Conservation (phyloP, 192 early-diverging fungal species). For the Kickxella alabastrina region DNA sequence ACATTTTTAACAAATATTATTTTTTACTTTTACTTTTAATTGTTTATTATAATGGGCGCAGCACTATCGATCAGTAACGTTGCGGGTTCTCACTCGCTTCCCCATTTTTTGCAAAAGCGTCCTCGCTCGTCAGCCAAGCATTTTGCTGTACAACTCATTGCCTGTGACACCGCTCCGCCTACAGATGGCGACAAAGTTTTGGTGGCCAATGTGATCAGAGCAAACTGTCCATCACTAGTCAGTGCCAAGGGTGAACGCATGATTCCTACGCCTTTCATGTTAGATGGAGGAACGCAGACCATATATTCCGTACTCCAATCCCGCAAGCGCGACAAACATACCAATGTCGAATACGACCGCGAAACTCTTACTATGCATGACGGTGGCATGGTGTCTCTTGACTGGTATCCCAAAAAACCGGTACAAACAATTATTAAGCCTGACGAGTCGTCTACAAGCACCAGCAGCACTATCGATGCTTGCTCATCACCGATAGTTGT, state of each 20-base stretch:
- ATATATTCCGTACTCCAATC: conserved; percentile 1
- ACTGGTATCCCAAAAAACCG: conserved; percentile 15
- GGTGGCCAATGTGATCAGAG: not conserved
- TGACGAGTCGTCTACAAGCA: not conserved
- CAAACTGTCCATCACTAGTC: conserved; percentile 1
- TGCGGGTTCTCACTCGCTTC: not conserved
- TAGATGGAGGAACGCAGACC: conserved; percentile 6
- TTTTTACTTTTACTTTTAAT: not conserved
- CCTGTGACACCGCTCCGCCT: too few species aligned
- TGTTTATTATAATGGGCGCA: not conserved
- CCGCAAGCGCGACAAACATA: conserved; percentile 3
- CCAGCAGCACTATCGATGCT: not conserved
- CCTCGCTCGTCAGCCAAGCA: not conserved
- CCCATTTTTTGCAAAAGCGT: not conserved
- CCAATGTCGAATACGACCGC: conserved; percentile 10
- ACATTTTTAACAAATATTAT: not conserved
- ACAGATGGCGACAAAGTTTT: not conserved
- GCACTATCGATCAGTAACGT: not conserved
- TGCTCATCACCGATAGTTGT: conserved; percentile 3
- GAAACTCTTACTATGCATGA: conserved; percentile 5
- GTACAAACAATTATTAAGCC: not conserved
- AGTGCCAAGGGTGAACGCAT: not conserved
- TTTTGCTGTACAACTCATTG: too few species aligned
- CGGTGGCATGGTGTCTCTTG: conserved; percentile 6
- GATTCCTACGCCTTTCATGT: conserved; percentile 14